phyloP scores from a whole-genome alignment of 768 basidiomycete genomes.

The Flagelloscypha sp. region DNA sequence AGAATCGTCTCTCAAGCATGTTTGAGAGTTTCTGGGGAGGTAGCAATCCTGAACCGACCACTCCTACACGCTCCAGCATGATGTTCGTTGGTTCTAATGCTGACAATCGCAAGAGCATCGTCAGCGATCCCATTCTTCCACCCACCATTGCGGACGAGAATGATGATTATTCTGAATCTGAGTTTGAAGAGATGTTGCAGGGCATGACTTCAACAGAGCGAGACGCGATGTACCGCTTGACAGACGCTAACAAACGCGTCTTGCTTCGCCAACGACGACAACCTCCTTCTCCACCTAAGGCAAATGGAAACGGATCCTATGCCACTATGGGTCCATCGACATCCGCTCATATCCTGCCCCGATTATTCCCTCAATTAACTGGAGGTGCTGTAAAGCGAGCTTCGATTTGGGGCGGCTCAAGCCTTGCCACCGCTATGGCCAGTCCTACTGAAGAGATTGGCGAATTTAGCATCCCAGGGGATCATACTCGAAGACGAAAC shows the following conservation, averaged over 20 bases:
- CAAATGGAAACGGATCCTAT: slow-evolving; percentile 29
- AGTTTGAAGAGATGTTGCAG: slow-evolving; percentile 73
- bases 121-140: slow-evolving; percentile 62
- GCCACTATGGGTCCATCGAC: slow-evolving; percentile 53
- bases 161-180: slow-evolving; percentile 29
- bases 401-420: slow-evolving; percentile 58
- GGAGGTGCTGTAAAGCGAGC: slow-evolving; percentile 65
- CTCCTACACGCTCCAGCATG: slow-evolving; percentile 25
- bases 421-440: too few relatives aligned
- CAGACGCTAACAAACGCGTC: slow-evolving; percentile 57
- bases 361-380: slow-evolving; percentile 67
- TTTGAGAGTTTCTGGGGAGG: slow-evolving; percentile 59
- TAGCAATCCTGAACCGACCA: slow-evolving; percentile 29
- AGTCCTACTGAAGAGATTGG: slow-evolving; percentile 29
- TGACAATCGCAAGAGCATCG: slow-evolving; percentile 43
- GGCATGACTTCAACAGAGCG: slow-evolving; percentile 65
- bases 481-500: too few relatives aligned
- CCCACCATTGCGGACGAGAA: slow-evolving; percentile 23
- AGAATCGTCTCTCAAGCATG: slow-evolving; percentile 53
- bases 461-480: too few relatives aligned
- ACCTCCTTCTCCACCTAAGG: slow-evolving; percentile 24
- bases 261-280: slow-evolving; percentile 51
- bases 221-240: slow-evolving; percentile 55
- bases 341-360: slow-evolving; percentile 49
- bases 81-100: slow-evolving; percentile 18